Evolutionary conservation across 352 stramenopile genomes (phyloP).

Genomic region (Globisporangium nunn): DNA sequence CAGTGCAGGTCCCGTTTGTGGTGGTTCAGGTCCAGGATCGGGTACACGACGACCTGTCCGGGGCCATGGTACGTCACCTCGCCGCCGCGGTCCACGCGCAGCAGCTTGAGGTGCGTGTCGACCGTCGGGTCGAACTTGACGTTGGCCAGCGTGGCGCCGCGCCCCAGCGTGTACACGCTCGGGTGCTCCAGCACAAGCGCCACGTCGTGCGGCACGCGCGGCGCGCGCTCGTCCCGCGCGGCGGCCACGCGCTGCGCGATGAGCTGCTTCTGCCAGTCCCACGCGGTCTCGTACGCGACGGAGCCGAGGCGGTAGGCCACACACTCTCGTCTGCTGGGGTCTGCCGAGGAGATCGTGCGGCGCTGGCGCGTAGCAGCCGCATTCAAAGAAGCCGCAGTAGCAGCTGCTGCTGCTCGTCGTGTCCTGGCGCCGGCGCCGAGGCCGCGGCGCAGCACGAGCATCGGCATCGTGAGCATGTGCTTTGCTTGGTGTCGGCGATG

Average conservation of each 20-base stretch:
- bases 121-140: slow-evolving; percentile 53
- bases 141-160: slow-evolving; percentile 78
- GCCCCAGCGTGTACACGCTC: slow-evolving; percentile 95
- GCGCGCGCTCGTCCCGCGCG: slow-evolving; percentile 23
- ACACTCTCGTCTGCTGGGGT: slow-evolving; percentile 18
- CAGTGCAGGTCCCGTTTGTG: slow-evolving; percentile 96
- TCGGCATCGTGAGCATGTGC: background rate
- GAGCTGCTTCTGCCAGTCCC: slow-evolving; percentile 84
- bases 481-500: too few species aligned
- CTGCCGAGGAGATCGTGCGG: too few species aligned
- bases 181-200: slow-evolving; percentile 90
- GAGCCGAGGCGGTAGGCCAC: slow-evolving; percentile 57
- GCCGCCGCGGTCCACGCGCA: slow-evolving; percentile 96
- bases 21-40: slow-evolving; percentile 92
- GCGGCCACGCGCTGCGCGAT: slow-evolving; percentile 69
- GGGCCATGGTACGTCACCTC: slow-evolving; percentile 99
- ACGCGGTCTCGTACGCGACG: slow-evolving; percentile 82
- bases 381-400: too few species aligned
- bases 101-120: slow-evolving; percentile 77
- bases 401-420: background rate
- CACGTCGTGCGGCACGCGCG: slow-evolving; percentile 79
- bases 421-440: too few species aligned
- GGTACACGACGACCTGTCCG: slow-evolving; percentile 97
- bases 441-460: background rate
- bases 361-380: too few species aligned